These are phyloP conservation scores for Cyberlindnera veronae DNA, from an alignment of 805 yeast species.

Conservation along the genomic window DNA sequence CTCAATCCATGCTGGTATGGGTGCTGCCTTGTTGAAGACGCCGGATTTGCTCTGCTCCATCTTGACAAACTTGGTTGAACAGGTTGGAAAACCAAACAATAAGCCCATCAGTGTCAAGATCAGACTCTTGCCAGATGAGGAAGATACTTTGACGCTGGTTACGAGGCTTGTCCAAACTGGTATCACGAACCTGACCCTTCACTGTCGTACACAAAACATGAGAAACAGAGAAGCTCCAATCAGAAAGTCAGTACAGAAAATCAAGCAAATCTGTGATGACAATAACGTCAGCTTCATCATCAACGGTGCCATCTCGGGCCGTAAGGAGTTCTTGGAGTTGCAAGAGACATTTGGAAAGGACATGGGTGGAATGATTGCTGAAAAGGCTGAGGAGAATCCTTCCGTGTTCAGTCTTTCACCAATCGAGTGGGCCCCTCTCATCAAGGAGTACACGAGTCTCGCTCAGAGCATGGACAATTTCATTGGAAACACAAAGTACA, in stretches of 20 bases:
- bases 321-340: constrained; percentile 50
- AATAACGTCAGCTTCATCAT: constrained; percentile 70
- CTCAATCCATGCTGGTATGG: constrained; percentile 95
- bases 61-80: constrained; percentile 59
- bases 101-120: constrained; percentile 92
- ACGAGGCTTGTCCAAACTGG: constrained; percentile 67
- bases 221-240: constrained; percentile 81
- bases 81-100: constrained; percentile 72
- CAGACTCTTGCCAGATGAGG: constrained; percentile 63
- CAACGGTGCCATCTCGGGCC: constrained; percentile 69
- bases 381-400: constrained; percentile 84
- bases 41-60: constrained; percentile 79
- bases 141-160: constrained; percentile 60
- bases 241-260: constrained; percentile 60
- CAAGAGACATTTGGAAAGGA: constrained; percentile 51
- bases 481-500: constrained; percentile 74
- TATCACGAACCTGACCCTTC: constrained; percentile 79
- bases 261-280: constrained; percentile 57
- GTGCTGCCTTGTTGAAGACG: constrained; percentile 82
- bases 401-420: constrained; percentile 54
- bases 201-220: constrained; percentile 88
- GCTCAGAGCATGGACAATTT: constrained; percentile 59
- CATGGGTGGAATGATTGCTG: constrained; percentile 93
- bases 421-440: constrained; percentile 50
- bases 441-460: constrained; percentile 51